Evolutionary conservation across 768 basidiomycete species (phyloP), one percentile per base, ranked within the genome.

Genomic region (Termitomyces sp.): DNA sequence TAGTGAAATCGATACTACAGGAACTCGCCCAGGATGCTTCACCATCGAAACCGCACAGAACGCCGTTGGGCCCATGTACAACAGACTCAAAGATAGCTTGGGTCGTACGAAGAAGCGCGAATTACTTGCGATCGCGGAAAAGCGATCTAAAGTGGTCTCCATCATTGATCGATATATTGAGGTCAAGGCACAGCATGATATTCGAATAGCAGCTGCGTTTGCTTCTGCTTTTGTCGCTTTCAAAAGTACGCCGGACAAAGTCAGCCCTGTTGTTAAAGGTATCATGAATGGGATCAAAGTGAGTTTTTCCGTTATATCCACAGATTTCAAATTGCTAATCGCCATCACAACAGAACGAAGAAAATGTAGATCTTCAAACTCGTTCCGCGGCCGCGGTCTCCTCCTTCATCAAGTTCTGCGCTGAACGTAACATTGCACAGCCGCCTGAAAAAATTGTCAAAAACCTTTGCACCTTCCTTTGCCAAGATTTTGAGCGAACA

Each of bases 261-360:
- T 98, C 58, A 96, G 92, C 62, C 95, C 97, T 0, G 85, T 99
- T 45, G 94, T 99, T 41, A 94, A 95, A 68, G 93, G 91, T 22
- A 86, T 98, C 53, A 98, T 98, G 90, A 96, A 94, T 54, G 92
- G 94, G 22, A 88, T 98, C 76, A 98, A 97, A 84, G 95, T 92
- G 50, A 40, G 81, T 54, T 5, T 10, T 31, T 44, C 35, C 11
- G 23, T 35, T 2, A 15, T 27, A 15, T 10, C 3, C 46, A 9
- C 31, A 7, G 31, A 20, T 13, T 53, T 23, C 1, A 38, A 25
- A 36, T 35, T 15, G 42, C 57, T 62, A 50, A 59, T 52, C 12
- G 13, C 15, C 22, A 54, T 54, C 31, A 6, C 22, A 29, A 3
- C 59, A 93, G 91, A 88, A 82, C 59, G 97, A 99, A 68, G 90